Evolutionary conservation across 2,329 filamentous ascomycete species (phyloP).

Genomic region (Aspergillus fumigatus): DNA sequence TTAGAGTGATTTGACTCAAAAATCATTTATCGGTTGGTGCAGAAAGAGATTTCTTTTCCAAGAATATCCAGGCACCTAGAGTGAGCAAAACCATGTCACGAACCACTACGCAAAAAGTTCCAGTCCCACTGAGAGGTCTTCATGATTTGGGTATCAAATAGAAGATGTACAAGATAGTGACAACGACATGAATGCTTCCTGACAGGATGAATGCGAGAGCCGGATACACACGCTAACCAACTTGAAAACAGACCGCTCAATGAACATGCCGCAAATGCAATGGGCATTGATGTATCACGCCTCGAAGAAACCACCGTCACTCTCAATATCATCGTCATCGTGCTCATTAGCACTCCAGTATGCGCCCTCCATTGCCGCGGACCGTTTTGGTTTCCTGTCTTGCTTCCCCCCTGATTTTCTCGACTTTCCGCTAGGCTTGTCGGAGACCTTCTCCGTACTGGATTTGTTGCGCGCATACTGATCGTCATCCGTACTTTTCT

Average conservation of each 20-base stretch:
- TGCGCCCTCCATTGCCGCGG: neutral
- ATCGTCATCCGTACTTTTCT: slow-evolving; percentile 6
- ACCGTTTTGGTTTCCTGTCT: slow-evolving; percentile 3
- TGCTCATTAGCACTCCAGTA: slow-evolving; percentile 6
- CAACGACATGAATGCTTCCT: neutral
- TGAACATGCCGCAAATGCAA: neutral
- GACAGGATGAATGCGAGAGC: neutral
- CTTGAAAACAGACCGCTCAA: neutral
- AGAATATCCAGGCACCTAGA: neutral
- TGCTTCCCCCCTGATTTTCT: slow-evolving; percentile 4
- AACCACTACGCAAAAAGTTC: neutral
- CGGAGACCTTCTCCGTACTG: slow-evolving; percentile 4
- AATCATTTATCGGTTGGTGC: neutral
- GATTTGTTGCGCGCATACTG: slow-evolving; percentile 5
- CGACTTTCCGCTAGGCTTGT: slow-evolving; percentile 6
- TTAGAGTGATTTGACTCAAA: neutral
- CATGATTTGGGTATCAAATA: slow-evolving; percentile 15
- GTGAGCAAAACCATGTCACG: neutral
- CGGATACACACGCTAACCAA: neutral
- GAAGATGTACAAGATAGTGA: neutral
- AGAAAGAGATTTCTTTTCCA: neutral
- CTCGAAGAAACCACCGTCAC: slow-evolving; percentile 42
- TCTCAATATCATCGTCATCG: slow-evolving; percentile 22
- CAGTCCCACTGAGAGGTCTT: neutral
- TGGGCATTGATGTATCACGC: slow-evolving; percentile 7